These are phyloP conservation scores for Viridothelium virens DNA, from an alignment of 495 filamentous ascomycete species.

Conservation along the genomic window DNA sequence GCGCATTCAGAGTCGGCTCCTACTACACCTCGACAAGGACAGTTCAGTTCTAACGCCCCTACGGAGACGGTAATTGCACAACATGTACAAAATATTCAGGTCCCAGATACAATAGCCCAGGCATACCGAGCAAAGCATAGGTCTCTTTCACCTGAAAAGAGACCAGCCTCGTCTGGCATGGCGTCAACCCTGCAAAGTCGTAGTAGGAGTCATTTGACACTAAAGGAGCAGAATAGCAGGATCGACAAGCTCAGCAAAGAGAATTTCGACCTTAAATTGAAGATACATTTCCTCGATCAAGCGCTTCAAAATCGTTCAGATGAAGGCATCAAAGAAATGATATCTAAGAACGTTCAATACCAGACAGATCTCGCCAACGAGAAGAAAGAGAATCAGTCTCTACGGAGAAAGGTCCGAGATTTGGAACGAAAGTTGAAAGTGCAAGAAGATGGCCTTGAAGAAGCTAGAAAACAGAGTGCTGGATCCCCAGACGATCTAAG, in stretches of 20 bases:
- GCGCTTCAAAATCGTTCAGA: slow-evolving; percentile 87
- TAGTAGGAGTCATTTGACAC: slow-evolving; percentile 73
- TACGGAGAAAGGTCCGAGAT: slow-evolving; percentile 71
- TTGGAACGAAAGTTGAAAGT: slow-evolving; percentile 78
- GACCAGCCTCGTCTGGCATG: slow-evolving; percentile 28
- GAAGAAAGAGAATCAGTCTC: slow-evolving; percentile 76
- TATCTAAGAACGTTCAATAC: slow-evolving; percentile 90
- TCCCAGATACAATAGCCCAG: slow-evolving; percentile 79
- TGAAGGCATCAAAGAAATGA: slow-evolving; percentile 94
- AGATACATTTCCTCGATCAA: slow-evolving; percentile 93
- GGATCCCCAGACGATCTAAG: slow-evolving; percentile 44
- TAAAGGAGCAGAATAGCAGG: slow-evolving; percentile 94
- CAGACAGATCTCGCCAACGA: slow-evolving; percentile 80
- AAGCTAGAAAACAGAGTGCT: slow-evolving; percentile 38
- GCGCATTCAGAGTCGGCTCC: slow-evolving; percentile 39
- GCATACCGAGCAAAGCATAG: slow-evolving; percentile 65
- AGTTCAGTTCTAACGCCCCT: slow-evolving; percentile 47
- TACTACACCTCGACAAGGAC: slow-evolving; percentile 47
- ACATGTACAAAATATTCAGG: slow-evolving; percentile 77
- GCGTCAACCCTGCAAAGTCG: slow-evolving; percentile 34
- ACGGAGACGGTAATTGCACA: slow-evolving; percentile 85
- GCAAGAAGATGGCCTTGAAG: slow-evolving; percentile 54
- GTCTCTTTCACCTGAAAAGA: slow-evolving; percentile 49
- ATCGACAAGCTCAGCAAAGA: slow-evolving; percentile 93
- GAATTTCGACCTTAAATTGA: slow-evolving; percentile 95